Evolutionary conservation across 805 yeast genomes (phyloP).

Genomic region (Yarrowia keelungensis): DNA sequence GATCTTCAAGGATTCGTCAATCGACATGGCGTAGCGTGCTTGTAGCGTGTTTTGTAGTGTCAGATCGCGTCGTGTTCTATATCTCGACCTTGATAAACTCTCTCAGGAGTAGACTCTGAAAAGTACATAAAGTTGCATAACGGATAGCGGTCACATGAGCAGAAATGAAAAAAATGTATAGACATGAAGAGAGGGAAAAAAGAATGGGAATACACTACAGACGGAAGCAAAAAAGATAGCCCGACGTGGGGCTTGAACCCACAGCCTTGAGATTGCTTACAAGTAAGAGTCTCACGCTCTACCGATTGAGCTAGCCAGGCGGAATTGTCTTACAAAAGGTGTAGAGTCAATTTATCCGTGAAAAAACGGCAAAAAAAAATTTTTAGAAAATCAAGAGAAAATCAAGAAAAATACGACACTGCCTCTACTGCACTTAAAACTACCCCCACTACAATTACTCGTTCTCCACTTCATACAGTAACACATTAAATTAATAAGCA

Average conservation of each 20-base stretch:
- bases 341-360: background rate
- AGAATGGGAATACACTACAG: background rate
- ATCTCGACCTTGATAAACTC: background rate
- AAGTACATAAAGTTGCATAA: conserved; percentile 4
- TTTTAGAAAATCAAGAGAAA: background rate
- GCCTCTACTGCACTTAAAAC: no score
- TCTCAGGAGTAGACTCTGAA: background rate
- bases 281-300: conserved; percentile 36
- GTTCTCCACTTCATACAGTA: no score
- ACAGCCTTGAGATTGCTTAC: conserved; percentile 28
- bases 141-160: conserved; percentile 6
- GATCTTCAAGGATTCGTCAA: conserved; percentile 1
- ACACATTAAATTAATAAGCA: no score
- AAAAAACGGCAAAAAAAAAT: background rate
- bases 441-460: no score
- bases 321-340: background rate
- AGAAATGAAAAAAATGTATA: background rate
- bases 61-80: background rate
- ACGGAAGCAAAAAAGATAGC: conserved; percentile 3
- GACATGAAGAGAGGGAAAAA: background rate
- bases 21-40: background rate
- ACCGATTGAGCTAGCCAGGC: conserved; percentile 39
- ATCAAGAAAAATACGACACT: background rate
- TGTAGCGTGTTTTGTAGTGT: background rate
- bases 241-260: conserved; percentile 39